phyloP scores from a whole-genome alignment of 495 filamentous ascomycete genomes.

The Penicillium egyptiacum region DNA sequence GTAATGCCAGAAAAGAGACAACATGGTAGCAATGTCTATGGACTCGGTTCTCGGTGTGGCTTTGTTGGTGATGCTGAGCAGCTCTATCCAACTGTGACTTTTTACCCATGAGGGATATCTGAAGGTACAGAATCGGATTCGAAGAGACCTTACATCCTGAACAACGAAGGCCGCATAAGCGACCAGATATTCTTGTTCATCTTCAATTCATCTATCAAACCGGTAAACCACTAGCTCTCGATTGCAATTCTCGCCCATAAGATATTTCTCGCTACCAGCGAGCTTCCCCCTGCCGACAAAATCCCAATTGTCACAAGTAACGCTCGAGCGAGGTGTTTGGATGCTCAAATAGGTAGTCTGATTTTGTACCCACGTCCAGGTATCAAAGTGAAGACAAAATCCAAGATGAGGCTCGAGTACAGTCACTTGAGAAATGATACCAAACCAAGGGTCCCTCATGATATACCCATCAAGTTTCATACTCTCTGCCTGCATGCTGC shows the following conservation, averaged over 20 bases:
- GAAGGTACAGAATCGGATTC: too few species aligned
- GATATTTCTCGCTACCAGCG: slow-evolving; percentile 61
- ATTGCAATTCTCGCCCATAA: slow-evolving; percentile 58
- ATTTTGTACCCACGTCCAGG: slow-evolving; percentile 16
- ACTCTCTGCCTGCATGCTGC: slow-evolving; percentile 30
- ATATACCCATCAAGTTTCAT: slow-evolving; percentile 20
- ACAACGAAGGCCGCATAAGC: too few species aligned
- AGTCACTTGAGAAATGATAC: slow-evolving; percentile 52
- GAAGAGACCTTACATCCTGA: too few species aligned
- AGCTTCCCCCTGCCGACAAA: slow-evolving; percentile 57
- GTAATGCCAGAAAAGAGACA: too few species aligned
- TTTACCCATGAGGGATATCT: too few species aligned
- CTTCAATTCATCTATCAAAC: slow-evolving; percentile 43
- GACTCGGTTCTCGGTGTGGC: too few species aligned
- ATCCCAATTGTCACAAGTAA: slow-evolving; percentile 48
- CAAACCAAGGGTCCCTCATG: slow-evolving; percentile 34
- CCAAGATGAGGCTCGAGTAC: slow-evolving; percentile 54
- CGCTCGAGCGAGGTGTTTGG: slow-evolving; percentile 38
- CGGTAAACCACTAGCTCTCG: slow-evolving; percentile 55
- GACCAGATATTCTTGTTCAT: not conserved
- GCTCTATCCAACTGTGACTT: too few species aligned
- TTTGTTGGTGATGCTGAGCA: too few species aligned
- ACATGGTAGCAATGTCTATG: too few species aligned
- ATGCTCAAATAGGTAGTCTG: slow-evolving; percentile 31
- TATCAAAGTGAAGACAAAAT: slow-evolving; percentile 53